Base-by-base conservation (phyloP, 768 basidiomycete species). In the Lactifluus pinguis region DNA sequence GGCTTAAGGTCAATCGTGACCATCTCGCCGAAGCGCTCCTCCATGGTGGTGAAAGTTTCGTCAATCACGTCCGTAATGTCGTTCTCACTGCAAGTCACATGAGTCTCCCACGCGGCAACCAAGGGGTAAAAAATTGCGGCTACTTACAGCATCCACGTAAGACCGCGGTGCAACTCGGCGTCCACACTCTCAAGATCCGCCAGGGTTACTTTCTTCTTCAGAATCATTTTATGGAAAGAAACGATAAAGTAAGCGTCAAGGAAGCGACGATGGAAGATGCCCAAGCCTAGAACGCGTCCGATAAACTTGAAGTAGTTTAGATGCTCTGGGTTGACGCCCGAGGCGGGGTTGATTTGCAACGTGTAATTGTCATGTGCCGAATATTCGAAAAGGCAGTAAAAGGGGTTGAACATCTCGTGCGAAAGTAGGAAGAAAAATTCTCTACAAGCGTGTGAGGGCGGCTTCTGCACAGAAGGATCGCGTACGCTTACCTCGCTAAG, bases 281-380 rank as follows among this genome's bases (percentile, higher is more conserved):
- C 95, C 48, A 98, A 81, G 55, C 95, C 94, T 57, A 98, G 79
- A 69, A 89, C 92, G 39, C 97, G 86, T 9, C 97, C 97, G 66
- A 99, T 98, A 74, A 99, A 98, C 77, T 98, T 98, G 88, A 98
- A 98, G 77, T 98, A 99, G 77, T 98, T 98, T 72, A 99, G 75
- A 75, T 99, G 97, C 75, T 99, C 97, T 0, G 97, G 97, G 73
- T 99, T 99, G 67, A 99, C 92, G 47, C 92, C 92, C 38, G 94
- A 97, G 10, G 93, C 94, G 13, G 95, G 95, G 75, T 98, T 98
- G 74, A 99, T 98, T 75, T 99, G 97, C 32, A 99, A 86, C 10
- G 97, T 98, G 72, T 99, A 99, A 75, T 99, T 98, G 80, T 98
- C 97, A 76, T 98, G 95, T 19, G 97, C 97, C 1, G 97, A 98